Evolutionary conservation across 371 early-diverging fungal species (phyloP).

Genomic region (Mucor irregularis): DNA sequence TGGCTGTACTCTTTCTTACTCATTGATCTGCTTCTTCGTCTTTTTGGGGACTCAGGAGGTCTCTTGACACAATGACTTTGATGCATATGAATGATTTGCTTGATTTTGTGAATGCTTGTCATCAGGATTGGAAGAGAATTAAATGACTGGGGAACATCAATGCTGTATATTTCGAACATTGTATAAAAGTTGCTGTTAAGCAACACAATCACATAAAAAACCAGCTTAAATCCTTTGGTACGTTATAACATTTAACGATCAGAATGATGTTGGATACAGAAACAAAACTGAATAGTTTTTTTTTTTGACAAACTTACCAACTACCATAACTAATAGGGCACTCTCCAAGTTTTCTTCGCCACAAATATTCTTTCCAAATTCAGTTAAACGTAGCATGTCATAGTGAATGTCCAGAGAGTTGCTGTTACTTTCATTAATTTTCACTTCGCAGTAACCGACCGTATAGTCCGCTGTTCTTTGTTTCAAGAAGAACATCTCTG

Average conservation of each 20-base stretch:
- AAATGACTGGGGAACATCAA: constrained; percentile 9
- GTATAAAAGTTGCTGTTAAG: constrained; percentile 4
- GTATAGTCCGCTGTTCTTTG: constrained; percentile 13
- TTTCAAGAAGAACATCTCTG: constrained; percentile 14
- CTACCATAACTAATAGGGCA: constrained; percentile 14
- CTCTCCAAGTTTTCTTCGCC: constrained; percentile 13
- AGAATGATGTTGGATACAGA: neutral
- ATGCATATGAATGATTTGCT: no score
- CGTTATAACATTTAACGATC: no score
- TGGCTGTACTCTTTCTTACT: neutral
- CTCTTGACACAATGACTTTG: constrained; percentile 15
- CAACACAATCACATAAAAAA: constrained; percentile 17
- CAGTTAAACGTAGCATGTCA: no score
- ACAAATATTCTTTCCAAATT: constrained; percentile 16
- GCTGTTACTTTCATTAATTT: constrained; percentile 14
- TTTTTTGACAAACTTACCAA: constrained; percentile 13
- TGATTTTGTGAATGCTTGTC: constrained; percentile 8
- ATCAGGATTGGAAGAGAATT: constrained; percentile 9
- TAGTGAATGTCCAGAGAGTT: constrained; percentile 10
- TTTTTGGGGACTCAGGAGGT: constrained; percentile 14
- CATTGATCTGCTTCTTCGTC: no score
- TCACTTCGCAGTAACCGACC: constrained; percentile 17
- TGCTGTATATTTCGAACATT: constrained; percentile 16
- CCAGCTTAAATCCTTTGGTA: constrained; percentile 15
- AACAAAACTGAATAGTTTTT: neutral